These are phyloP conservation scores for Furcasterigmium sp. DNA, from an alignment of 2,329 filamentous ascomycete genomes.

Conservation along the genomic window DNA sequence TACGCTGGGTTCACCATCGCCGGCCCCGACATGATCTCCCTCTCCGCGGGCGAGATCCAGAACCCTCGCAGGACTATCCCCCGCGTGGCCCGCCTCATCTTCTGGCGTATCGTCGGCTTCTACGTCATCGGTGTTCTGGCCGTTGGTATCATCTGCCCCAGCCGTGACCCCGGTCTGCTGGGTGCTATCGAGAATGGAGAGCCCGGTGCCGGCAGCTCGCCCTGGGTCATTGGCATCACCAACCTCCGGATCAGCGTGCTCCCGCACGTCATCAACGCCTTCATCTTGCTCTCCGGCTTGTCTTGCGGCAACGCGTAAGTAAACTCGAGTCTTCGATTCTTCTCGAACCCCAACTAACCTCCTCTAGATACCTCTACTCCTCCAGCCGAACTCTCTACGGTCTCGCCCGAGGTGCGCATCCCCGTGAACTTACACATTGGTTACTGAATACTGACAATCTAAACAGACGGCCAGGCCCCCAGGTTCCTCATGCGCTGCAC, in stretches of 20 bases:
- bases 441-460: neutral
- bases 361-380: conserved; percentile 48
- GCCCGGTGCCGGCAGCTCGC: conserved; percentile 45
- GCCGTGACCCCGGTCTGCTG: conserved; percentile 48
- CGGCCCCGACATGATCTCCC: conserved; percentile 61
- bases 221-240: conserved; percentile 49
- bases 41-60: conserved; percentile 52
- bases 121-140: conserved; percentile 62
- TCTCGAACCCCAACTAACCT: no score
- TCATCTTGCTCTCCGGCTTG: conserved; percentile 19
- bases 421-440: neutral
- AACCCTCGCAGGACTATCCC: conserved; percentile 63
- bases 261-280: conserved; percentile 54
- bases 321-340: no score
- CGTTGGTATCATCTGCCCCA: conserved; percentile 53
- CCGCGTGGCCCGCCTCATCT: conserved; percentile 66
- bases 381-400: conserved; percentile 45
- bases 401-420: conserved; percentile 31
- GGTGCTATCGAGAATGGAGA: conserved; percentile 48
- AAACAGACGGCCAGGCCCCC: conserved; percentile 40
- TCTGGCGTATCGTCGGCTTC: conserved; percentile 66
- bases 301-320: conserved; percentile 2
- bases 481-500: conserved; percentile 32
- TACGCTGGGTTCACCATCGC: conserved; percentile 61
- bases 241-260: conserved; percentile 45